phyloP scores from a whole-genome alignment of 1,284 basidiomycete genomes.

The Cutaneotrichosporon dermatis region DNA sequence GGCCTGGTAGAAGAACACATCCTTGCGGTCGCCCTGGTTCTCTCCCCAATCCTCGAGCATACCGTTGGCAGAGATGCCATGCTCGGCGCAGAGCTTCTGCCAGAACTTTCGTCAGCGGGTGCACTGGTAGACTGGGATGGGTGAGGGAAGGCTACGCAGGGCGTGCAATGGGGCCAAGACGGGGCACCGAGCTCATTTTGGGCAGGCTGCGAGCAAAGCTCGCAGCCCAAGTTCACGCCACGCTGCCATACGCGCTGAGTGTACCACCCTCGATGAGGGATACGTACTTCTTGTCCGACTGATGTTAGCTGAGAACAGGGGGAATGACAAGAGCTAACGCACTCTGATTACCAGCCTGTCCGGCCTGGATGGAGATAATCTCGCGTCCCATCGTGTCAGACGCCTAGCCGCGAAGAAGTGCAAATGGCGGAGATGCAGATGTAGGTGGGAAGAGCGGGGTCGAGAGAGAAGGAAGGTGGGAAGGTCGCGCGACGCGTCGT shows the following conservation, averaged over 20 bases:
- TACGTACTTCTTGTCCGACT: conserved; percentile 21
- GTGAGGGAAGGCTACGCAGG: too few species aligned
- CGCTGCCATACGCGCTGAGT: too few species aligned
- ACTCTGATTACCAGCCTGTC: conserved; percentile 97
- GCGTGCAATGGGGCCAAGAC: too few species aligned
- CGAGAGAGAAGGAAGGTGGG: too few species aligned
- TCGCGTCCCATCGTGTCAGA: conserved; percentile 45
- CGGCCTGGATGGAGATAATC: conserved; percentile 57
- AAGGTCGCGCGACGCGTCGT: too few species aligned
- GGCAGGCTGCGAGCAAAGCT: too few species aligned
- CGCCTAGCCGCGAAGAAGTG: not conserved
- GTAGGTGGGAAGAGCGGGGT: too few species aligned
- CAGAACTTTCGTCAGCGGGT: conserved; percentile 58
- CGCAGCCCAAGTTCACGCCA: too few species aligned
- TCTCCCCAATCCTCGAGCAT: conserved; percentile 93
- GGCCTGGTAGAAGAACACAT: conserved; percentile 99
- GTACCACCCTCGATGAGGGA: too few species aligned
- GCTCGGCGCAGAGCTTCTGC: conserved; percentile 92
- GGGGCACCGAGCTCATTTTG: too few species aligned
- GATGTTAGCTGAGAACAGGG: conserved; percentile 5
- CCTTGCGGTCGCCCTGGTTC: conserved; percentile 84
- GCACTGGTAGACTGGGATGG: too few species aligned
- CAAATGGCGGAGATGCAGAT: too few species aligned
- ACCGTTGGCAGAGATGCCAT: conserved; percentile 89
- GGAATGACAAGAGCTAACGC: conserved; percentile 18